A percentile compares a stretch with the other conserved stretches of the same genome.
Conservation (phyloP, 2,329 filamentous ascomycete species). For the Fusarium acutatum region DNA sequence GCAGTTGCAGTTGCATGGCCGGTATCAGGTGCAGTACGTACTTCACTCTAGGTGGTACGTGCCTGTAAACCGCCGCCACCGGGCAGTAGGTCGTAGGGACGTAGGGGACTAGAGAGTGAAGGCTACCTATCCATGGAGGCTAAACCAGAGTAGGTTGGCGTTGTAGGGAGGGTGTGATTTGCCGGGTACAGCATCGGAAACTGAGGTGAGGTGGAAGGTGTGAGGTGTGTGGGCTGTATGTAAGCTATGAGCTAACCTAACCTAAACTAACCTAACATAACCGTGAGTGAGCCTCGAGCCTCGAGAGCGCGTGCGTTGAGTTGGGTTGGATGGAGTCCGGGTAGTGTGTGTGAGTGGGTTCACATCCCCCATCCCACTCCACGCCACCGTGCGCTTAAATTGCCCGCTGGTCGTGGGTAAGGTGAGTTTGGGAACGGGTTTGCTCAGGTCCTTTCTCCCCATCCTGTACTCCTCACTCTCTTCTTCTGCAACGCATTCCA, state of each 20-base stretch:
- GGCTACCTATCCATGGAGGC: background rate
- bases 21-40: constrained; percentile 24
- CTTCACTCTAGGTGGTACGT: constrained; percentile 8
- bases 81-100: background rate
- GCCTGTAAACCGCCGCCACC: constrained; percentile 23
- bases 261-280: background rate
- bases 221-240: background rate
- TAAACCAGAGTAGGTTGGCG: background rate
- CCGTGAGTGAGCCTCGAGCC: background rate
- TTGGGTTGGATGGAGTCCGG: background rate
- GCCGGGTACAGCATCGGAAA: constrained; percentile 30
- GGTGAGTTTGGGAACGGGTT: constrained; percentile 51
- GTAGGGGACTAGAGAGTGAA: background rate
- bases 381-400: constrained; percentile 23
- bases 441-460: constrained; percentile 53
- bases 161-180: constrained; percentile 22
- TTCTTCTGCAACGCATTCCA: constrained; percentile 48
- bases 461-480: constrained; percentile 50
- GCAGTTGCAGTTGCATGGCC: background rate
- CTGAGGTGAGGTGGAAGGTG: constrained; percentile 11
- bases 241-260: constrained; percentile 10
- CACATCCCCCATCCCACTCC: constrained; percentile 32
- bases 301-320: constrained; percentile 24
- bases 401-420: constrained; percentile 49
- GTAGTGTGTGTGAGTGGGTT: constrained; percentile 35